Evolutionary conservation across 129 eudicot genomes (phyloP), one percentile per base, ranked within the genome.

Genomic region (Lactuca saligna): DNA sequence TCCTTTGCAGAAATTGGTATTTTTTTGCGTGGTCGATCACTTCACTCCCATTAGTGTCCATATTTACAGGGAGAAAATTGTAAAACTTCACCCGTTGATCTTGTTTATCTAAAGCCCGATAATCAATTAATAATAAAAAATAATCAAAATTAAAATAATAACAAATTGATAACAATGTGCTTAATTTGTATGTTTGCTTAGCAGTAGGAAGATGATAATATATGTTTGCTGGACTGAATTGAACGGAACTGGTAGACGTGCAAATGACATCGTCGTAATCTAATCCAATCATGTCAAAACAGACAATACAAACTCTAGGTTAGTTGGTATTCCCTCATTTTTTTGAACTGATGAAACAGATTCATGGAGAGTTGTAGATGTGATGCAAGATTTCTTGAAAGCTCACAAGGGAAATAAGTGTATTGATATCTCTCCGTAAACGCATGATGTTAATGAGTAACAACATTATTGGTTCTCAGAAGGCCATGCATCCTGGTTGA

Each of bases 1-100:
- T n/a, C n/a, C n/a, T n/a, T n/a, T n/a, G n/a, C n/a, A n/a, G n/a
- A n/a, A n/a, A n/a, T n/a, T n/a, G n/a, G n/a, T 62, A 78, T 57
- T 58, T 79, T 77, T 62, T 82, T 54, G 55, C 54, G 3, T 79
- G 76, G 70, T 88, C 85, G 17, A 82, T 85, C 35, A 88, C 96
- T 76, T 86, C 96, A 42, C 91, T 88, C 61, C 65, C 33, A 42
- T 73, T 73, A 3, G 96, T 85, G 65, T 85, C 91, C 0, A 87
- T 76, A 74, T 86, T 85, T 61, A 88, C 87, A 54, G 83, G 91
- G 44, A 88, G 87, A 81, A 88, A 88, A 65, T 88, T 79, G 68
- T 88, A 87, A 68, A 78, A 87, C 78, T 87, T 89, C 81, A 81
- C 82, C 12, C 61, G 54, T 39, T 63, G 67, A 60, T 66, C 69